Percentiles rank a stretch among this genome's conserved stretches.
phyloP scores from a whole-genome alignment of 2,329 filamentous ascomycete species.

The Phyllosticta citrichinensis region DNA sequence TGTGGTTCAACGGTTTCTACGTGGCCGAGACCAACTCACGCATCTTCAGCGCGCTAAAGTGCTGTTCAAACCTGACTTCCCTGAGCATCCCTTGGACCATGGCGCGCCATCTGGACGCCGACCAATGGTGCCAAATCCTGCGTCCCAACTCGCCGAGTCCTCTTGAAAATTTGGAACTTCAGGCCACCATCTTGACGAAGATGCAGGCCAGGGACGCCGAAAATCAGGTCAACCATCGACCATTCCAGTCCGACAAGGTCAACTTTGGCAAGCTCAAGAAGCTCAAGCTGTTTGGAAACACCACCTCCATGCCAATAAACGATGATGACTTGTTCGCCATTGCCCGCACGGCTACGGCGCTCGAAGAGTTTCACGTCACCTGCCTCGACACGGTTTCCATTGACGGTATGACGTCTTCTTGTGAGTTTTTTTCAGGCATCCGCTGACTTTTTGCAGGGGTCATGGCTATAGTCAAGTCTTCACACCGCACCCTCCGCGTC shows the following conservation, averaged over 20 bases:
- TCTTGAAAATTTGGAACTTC: constrained; percentile 42
- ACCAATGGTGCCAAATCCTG: constrained; percentile 40
- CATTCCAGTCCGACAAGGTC: constrained; percentile 33
- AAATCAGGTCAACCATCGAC: constrained; percentile 33
- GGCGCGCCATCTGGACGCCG: constrained; percentile 37
- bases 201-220: constrained; percentile 32
- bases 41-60: constrained; percentile 38
- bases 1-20: constrained; percentile 48
- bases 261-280: constrained; percentile 41
- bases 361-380: constrained; percentile 45
- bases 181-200: constrained; percentile 39
- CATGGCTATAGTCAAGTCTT: constrained; percentile 42
- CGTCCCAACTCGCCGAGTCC: constrained; percentile 32
- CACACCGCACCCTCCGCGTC: constrained; percentile 37
- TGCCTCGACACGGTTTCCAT: constrained; percentile 44
- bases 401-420: constrained; percentile 22
- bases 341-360: constrained; percentile 39
- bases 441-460: constrained; percentile 26
- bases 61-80: constrained; percentile 37
- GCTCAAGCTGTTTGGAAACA: constrained; percentile 46
- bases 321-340: constrained; percentile 42
- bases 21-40: constrained; percentile 40
- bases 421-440: not conserved
- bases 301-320: constrained; percentile 41
- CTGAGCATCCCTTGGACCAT: constrained; percentile 45